phyloP scores from a whole-genome alignment of 192 early-diverging fungal genomes.

The Backusella circina region DNA sequence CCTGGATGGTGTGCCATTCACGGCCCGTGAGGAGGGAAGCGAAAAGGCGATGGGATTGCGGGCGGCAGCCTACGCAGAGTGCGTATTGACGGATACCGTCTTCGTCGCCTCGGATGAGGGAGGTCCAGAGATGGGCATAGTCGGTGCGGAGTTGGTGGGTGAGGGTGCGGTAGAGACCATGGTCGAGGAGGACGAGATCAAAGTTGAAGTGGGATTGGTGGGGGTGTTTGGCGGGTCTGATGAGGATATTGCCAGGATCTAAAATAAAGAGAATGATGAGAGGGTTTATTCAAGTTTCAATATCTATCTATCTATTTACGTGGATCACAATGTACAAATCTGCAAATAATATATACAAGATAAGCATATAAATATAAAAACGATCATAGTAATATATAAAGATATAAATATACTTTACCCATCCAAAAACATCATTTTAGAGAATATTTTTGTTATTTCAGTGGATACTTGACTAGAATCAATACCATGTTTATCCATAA shows the following conservation, averaged over 20 bases:
- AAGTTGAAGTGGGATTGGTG: conserved; percentile 66
- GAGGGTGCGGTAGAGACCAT: conserved; percentile 86
- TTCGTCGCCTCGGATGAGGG: conserved; percentile 80
- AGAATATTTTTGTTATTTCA: conserved; percentile 72
- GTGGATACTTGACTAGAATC: conserved; percentile 68
- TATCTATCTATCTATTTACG: conserved; percentile 35
- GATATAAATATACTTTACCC: conserved; percentile 37
- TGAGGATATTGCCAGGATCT: conserved; percentile 86
- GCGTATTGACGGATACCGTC: conserved; percentile 64
- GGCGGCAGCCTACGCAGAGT: conserved; percentile 56
- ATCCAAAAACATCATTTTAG: conserved; percentile 90
- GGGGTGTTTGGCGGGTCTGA: conserved; percentile 47
- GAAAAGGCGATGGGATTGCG: conserved; percentile 81
- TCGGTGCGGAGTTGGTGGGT: conserved; percentile 66
- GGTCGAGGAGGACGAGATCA: conserved; percentile 82
- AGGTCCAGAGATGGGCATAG: conserved; percentile 90
- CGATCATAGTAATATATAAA: not conserved
- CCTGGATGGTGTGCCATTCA: conserved; percentile 69
- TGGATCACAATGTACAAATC: conserved; percentile 87
- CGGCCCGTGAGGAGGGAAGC: conserved; percentile 86
- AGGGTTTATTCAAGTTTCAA: no score
- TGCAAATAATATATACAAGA: conserved; percentile 7
- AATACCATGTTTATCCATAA: conserved; percentile 65
- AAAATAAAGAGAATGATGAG: not conserved
- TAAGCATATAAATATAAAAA: no score